Percentiles rank a stretch among this genome's conserved stretches.
These are phyloP conservation scores for Tylopilus felleus DNA, from an alignment of 768 basidiomycete genomes.

Conservation along the genomic window DNA sequence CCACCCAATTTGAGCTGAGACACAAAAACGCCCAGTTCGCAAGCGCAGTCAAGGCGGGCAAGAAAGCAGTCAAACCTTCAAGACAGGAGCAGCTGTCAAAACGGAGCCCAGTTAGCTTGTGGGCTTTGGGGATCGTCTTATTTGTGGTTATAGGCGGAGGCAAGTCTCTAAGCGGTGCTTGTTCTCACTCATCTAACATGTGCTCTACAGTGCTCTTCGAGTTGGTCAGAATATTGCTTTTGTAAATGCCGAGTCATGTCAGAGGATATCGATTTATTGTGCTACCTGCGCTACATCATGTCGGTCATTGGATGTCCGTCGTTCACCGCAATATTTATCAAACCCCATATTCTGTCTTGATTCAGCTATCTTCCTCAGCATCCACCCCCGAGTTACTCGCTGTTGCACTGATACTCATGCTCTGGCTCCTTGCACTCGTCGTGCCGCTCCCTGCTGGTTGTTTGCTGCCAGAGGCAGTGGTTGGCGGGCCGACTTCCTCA, in stretches of 20 bases:
- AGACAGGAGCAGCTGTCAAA: constrained; percentile 68
- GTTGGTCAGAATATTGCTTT: constrained; percentile 60
- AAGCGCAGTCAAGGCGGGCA: constrained; percentile 66
- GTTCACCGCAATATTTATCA: constrained; percentile 12
- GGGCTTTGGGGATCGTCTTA: constrained; percentile 68
- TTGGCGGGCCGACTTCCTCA: constrained; percentile 39
- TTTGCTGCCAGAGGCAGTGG: constrained; percentile 14
- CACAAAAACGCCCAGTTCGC: constrained; percentile 81
- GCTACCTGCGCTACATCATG: not conserved
- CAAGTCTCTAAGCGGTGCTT: constrained; percentile 33
- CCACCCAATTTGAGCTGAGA: constrained; percentile 80
- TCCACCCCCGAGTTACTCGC: constrained; percentile 51
- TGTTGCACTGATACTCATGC: constrained; percentile 57
- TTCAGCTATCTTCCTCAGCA: constrained; percentile 33
- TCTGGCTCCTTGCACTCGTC: constrained; percentile 50
- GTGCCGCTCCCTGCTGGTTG: constrained; percentile 27
- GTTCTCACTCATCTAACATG: constrained; percentile 8
- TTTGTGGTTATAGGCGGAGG: constrained; percentile 84
- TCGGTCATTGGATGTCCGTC: constrained; percentile 6
- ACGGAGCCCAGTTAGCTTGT: constrained; percentile 69
- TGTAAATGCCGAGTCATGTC: constrained; percentile 35
- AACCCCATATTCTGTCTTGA: constrained; percentile 4
- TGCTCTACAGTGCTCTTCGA: constrained; percentile 65
- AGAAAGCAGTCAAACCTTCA: constrained; percentile 70
- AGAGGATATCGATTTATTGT: not conserved